phyloP scores from a whole-genome alignment of 1,284 basidiomycete genomes.

The Tilletia indica region DNA sequence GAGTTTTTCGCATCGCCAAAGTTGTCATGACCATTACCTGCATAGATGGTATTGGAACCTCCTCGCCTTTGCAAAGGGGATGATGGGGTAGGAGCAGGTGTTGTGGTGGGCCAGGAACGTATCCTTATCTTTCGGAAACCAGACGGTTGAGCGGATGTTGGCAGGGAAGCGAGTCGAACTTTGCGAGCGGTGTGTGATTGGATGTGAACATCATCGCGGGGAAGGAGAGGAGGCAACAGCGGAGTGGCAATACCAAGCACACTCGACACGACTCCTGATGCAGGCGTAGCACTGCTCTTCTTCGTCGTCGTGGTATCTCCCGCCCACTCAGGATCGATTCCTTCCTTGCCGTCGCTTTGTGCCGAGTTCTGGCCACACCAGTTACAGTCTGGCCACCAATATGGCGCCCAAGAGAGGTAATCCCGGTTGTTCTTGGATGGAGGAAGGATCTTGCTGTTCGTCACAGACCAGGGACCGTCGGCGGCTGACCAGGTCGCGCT shows the following conservation, averaged over 20 bases:
- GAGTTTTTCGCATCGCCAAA: conserved; percentile 2
- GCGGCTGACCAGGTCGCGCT: conserved; percentile 20
- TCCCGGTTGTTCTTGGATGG: conserved; percentile 21
- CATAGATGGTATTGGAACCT: conserved; percentile 6
- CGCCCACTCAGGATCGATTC: neutral
- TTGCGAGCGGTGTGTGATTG: too few species aligned
- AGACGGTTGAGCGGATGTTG: too few species aligned
- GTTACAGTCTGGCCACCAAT: conserved; percentile 27
- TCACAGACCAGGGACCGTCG: conserved; percentile 23
- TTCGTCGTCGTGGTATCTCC: neutral
- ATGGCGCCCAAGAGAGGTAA: conserved; percentile 27
- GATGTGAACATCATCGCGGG: neutral
- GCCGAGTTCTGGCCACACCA: conserved; percentile 16
- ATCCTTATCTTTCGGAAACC: too few species aligned
- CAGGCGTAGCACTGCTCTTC: neutral
- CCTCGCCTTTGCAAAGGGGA: neutral
- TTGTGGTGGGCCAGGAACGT: too few species aligned
- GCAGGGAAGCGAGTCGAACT: too few species aligned
- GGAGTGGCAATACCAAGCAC: conserved; percentile 8
- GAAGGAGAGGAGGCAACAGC: neutral
- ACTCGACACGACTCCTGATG: neutral
- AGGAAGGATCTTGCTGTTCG: conserved; percentile 10
- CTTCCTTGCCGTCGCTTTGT: conserved; percentile 16
- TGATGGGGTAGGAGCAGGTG: neutral
- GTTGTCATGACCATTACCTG: conserved; percentile 8